Evolutionary conservation across 768 basidiomycete genomes (phyloP), one percentile per base, ranked within the genome.

Genomic region (Kwoniella europaea): DNA sequence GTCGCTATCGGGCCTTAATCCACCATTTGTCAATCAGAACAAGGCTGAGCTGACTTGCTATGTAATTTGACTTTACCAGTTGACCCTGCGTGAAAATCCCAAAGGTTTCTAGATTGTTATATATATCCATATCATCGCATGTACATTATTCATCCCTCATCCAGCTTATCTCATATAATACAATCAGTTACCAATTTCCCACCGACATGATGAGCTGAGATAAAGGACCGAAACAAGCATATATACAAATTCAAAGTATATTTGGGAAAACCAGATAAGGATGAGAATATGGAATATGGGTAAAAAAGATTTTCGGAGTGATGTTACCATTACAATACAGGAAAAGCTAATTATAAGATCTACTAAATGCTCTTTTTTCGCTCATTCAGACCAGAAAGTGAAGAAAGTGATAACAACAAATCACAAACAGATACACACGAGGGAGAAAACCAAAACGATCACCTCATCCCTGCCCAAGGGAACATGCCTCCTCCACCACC

Each of bases 11-110:
- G 10, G 44, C 46, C 9, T 50, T 10, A 50, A 15, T 13, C 12
- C 0, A 15, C 13, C 13, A 15, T 6, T 15, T 50, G 10, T 20
- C 18, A 10, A 44, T 9, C 22, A 35, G 29, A 41, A 3, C 24
- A 16, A 16, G 35, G 35, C n/a, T 59, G 15, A 41, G 35, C n/a
- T 59, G 15, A 41, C n/a, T 29, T 27, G 9, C 35, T 27, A 15
- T 3, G 3, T 59, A 4, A n/a, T 61, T 18, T 59, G 68, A 27
- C 29, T 53, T 58, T 15, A 13, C 2, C 71, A 83, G 95, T 82
- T 94, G 71, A 94, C 95, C 42, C 86, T 91, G 4, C 86, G 95
- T 78, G 89, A 89, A 52, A 97, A 97, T 82, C 95, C 94, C 3
- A 90, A 89, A 83, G 95, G 95, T 81, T 98, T 96, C 87, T 98